Conservation (phyloP, 306 rosid species). For the Cucurbita ficifolia region DNA sequence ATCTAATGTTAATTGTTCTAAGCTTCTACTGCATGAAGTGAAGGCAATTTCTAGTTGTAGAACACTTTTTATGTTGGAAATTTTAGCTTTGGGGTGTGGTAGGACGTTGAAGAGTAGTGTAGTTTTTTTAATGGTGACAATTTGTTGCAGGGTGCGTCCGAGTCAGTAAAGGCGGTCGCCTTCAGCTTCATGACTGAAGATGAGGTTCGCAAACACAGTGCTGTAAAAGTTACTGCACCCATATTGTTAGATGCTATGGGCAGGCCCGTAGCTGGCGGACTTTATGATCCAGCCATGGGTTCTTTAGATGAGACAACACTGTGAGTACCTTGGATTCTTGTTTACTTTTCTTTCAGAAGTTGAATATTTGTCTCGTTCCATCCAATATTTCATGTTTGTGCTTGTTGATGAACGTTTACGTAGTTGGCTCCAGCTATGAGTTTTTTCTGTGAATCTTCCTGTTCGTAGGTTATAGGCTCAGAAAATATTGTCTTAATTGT, state of each 20-base stretch:
- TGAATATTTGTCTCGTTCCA: not conserved
- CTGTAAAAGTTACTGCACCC: constrained; percentile 32
- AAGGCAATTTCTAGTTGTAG: not conserved
- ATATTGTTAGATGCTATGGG: constrained; percentile 19
- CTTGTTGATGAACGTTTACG: not conserved
- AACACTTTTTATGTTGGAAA: not conserved
- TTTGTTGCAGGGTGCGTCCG: constrained; percentile 44
- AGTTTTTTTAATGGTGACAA: not conserved
- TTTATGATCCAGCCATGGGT: constrained; percentile 75
- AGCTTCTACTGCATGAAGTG: not conserved
- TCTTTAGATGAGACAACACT: constrained; percentile 35
- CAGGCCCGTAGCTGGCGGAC: constrained; percentile 42
- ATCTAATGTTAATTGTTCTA: not conserved
- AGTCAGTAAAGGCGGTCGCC: constrained; percentile 34
- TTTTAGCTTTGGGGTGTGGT: not conserved
- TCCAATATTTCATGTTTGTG: not conserved
- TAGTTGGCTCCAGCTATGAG: not conserved
- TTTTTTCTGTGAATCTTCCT: not conserved
- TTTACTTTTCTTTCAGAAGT: not conserved
- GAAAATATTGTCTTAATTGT: not conserved
- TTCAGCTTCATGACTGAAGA: constrained; percentile 52
- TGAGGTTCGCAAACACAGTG: constrained; percentile 43
- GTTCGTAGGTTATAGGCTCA: not conserved
- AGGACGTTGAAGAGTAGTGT: not conserved
- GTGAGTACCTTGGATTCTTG: constrained; percentile 19